Percentiles rank a stretch among this genome's conserved stretches.
These are phyloP conservation scores for Pleomassaria siparia DNA, from an alignment of 2,329 filamentous ascomycete species.

Conservation along the genomic window DNA sequence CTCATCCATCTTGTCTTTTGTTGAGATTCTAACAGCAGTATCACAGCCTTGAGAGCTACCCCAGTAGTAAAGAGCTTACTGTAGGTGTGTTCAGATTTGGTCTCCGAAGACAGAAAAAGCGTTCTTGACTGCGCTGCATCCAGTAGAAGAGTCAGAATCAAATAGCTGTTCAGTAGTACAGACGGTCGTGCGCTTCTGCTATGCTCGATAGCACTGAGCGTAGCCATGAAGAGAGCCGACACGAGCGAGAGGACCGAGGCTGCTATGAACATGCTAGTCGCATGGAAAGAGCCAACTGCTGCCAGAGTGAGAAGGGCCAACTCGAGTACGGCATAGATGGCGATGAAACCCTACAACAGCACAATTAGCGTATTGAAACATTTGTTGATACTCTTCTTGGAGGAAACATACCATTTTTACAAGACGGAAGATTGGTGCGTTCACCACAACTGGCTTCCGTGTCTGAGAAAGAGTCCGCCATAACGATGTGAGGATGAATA, in stretches of 20 bases:
- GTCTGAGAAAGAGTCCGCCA: slow-evolving; percentile 29
- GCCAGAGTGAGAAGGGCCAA: slow-evolving; percentile 31
- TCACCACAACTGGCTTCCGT: slow-evolving; percentile 34
- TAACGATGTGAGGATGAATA: slow-evolving; percentile 35
- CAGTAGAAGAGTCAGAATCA: slow-evolving; percentile 17
- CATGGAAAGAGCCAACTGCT: slow-evolving; percentile 11
- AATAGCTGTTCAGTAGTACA: slow-evolving; percentile 14
- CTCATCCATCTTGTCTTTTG: slow-evolving; percentile 26
- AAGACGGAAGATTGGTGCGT: slow-evolving; percentile 13
- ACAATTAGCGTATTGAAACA: slow-evolving; percentile 8
- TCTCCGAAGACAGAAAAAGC: slow-evolving; percentile 11
- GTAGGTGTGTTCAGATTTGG: slow-evolving; percentile 7
- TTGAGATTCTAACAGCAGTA: slow-evolving; percentile 23
- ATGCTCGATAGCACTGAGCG: slow-evolving; percentile 16
- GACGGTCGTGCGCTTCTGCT: slow-evolving; percentile 17
- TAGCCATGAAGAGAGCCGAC: slow-evolving; percentile 16
- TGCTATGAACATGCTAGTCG: slow-evolving; percentile 26
- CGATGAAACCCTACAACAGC: slow-evolving; percentile 17
- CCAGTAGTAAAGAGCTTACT: slow-evolving; percentile 13
- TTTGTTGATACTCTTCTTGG: neutral
- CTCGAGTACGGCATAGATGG: slow-evolving; percentile 20
- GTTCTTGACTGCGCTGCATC: slow-evolving; percentile 17
- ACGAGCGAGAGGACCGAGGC: slow-evolving; percentile 29
- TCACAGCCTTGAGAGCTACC: slow-evolving; percentile 18
- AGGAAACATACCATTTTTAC: neutral